These are phyloP conservation scores for Coemansia biformis DNA, from an alignment of 192 early-diverging fungal genomes.

Conservation along the genomic window DNA sequence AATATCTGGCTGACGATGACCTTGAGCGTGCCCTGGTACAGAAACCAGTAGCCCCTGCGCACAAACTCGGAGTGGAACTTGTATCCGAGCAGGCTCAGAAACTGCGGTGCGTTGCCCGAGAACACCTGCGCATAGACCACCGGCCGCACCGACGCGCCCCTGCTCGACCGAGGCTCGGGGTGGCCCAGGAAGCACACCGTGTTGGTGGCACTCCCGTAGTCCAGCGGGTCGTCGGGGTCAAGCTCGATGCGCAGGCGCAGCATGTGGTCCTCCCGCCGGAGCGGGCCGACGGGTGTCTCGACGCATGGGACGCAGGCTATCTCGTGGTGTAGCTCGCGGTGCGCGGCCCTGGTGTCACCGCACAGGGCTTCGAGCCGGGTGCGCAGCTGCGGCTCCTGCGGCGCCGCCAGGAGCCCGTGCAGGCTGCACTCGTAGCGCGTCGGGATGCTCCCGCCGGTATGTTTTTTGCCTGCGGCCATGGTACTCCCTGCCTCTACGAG, in stretches of 20 bases:
- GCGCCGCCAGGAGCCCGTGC: conserved; percentile 49
- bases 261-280: conserved; percentile 68
- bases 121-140: conserved; percentile 56
- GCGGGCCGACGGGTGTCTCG: conserved; percentile 64
- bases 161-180: conserved; percentile 64
- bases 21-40: conserved; percentile 53
- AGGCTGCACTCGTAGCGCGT: conserved; percentile 56
- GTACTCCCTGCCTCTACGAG: no score
- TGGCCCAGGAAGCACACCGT: conserved; percentile 58
- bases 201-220: conserved; percentile 53
- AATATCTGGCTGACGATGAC: conserved; percentile 60
- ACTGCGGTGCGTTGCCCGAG: conserved; percentile 64
- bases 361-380: conserved; percentile 64
- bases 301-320: conserved; percentile 62
- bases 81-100: conserved; percentile 68
- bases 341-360: conserved; percentile 54
- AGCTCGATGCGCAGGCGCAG: conserved; percentile 55
- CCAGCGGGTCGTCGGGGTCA: conserved; percentile 39
- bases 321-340: conserved; percentile 62
- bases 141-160: conserved; percentile 58
- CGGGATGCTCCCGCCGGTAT: conserved; percentile 20
- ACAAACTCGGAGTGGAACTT: conserved; percentile 64
- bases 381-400: conserved; percentile 52
- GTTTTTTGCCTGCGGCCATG: conserved; percentile 41
- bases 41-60: conserved; percentile 58